phyloP scores from a whole-genome alignment of 2,329 filamentous ascomycete genomes.

The Coleophoma eucalyptorum region DNA sequence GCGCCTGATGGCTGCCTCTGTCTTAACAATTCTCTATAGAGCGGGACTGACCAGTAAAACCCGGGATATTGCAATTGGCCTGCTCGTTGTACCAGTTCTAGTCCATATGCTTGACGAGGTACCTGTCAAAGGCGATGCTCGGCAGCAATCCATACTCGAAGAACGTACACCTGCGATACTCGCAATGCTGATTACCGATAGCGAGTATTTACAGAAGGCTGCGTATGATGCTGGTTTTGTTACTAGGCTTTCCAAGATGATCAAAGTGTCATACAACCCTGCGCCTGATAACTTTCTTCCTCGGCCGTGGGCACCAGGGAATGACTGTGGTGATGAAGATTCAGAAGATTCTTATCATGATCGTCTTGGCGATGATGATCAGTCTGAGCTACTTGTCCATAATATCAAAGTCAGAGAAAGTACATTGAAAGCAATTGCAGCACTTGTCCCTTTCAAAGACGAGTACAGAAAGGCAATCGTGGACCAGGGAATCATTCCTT shows the following conservation, averaged over 20 bases:
- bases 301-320: conserved; percentile 49
- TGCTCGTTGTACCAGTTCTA: conserved; percentile 67
- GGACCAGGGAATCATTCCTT: conserved; percentile 74
- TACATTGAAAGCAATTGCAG: conserved; percentile 74
- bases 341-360: conserved; percentile 29
- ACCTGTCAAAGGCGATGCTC: conserved; percentile 32
- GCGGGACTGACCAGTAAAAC: conserved; percentile 61
- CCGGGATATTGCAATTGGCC: conserved; percentile 60
- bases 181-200: conserved; percentile 75
- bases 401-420: conserved; percentile 73
- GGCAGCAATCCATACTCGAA: conserved; percentile 46
- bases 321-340: conserved; percentile 8
- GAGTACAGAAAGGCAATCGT: conserved; percentile 79
- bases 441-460: conserved; percentile 77
- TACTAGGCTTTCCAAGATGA: conserved; percentile 55
- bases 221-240: conserved; percentile 69
- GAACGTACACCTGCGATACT: conserved; percentile 74
- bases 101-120: conserved; percentile 60
- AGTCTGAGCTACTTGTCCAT: conserved; percentile 59
- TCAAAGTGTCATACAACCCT: conserved; percentile 64
- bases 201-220: conserved; percentile 74
- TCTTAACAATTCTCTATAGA: conserved; percentile 67
- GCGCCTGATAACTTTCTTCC: conserved; percentile 40
- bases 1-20: conserved; percentile 63
- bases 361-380: conserved; percentile 56